Base-by-base conservation (phyloP, 2,329 filamentous ascomycete genomes). In the Dothistroma pini region DNA sequence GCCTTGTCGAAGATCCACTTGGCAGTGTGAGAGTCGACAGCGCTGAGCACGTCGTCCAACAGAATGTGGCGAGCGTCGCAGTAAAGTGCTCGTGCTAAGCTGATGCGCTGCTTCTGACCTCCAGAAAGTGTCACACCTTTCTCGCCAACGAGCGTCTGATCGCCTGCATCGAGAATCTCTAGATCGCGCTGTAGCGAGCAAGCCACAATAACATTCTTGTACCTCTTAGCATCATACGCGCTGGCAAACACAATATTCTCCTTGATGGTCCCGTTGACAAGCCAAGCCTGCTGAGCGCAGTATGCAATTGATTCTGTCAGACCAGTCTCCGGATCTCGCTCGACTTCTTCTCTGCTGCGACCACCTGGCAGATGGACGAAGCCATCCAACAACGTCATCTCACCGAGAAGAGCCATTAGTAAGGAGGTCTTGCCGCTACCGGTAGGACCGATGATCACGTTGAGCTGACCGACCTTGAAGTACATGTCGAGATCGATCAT, bases 1-100 rank as follows among this genome's bases (percentile, higher is more conserved):
- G 93, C 96, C 75, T 96, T 89, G 73, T 89, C 89, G 77, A 97
- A 97, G 67, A 99, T 97, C 88, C 96, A 97, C 75, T 97, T 96
- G 1, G 93, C 93, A 0, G 95, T 97, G 70, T 99, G 95, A 3
- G 95, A 96, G 75, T 99, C 95, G 35, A 99, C 95, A 31, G 95
- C 95, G 72, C 93, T 97, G 49, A 99, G 83, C 65, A 96, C 96
- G 75, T 99, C 95, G 71, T 99, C 95, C 54, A 99, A 83, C 11
- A 99, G 83, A 16, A 99, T 79, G 75, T 97, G 93, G 57, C 88
- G 89, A 6, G 93, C 96, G 75, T 91, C 93, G 66, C 91, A 96
- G 77, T 99, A 99, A n/a, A 99, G 83, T 1, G 95, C 95, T 67
- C 95, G 88, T n/a, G 95, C 95, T 50, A 99, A 83, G 14, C 93